phyloP scores from a whole-genome alignment of 2,329 filamentous ascomycete species.

The Aspergillus pseudotamarii region DNA sequence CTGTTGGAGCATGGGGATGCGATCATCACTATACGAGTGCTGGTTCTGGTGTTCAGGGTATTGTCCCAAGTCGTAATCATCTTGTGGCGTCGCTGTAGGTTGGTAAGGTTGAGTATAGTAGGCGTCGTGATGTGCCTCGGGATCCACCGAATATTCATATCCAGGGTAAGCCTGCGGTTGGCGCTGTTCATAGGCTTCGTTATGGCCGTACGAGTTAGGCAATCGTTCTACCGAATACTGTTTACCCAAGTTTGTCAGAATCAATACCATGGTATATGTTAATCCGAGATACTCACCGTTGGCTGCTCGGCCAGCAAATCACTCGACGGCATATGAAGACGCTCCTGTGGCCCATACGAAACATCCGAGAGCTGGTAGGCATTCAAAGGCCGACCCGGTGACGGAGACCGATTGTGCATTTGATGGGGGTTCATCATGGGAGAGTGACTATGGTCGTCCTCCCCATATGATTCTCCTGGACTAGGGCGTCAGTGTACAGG shows the following conservation, averaged over 20 bases:
- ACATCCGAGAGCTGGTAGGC: conserved; percentile 83
- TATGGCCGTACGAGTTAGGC: conserved; percentile 63
- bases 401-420: conserved; percentile 65
- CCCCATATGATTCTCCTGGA: conserved; percentile 43
- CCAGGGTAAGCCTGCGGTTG: conserved; percentile 54
- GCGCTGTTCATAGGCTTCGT: conserved; percentile 61
- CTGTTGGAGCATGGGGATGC: conserved; percentile 72
- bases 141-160: conserved; percentile 74
- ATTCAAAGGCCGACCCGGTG: conserved; percentile 73
- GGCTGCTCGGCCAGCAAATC: conserved; percentile 83
- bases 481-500: conserved; percentile 26
- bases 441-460: conserved; percentile 43
- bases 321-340: conserved; percentile 70
- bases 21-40: conserved; percentile 67
- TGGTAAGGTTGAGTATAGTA: conserved; percentile 86
- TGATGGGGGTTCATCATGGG: conserved; percentile 58
- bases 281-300: conserved; percentile 62
- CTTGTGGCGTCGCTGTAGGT: conserved; percentile 59
- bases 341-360: conserved; percentile 62
- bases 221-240: conserved; percentile 74
- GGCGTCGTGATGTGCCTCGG: conserved; percentile 82
- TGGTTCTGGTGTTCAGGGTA: conserved; percentile 54
- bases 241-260: conserved; percentile 5
- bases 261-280: neutral
- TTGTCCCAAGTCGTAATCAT: conserved; percentile 59